Evolutionary conservation across 2,329 filamentous ascomycete species (phyloP), one percentile per base, ranked within the genome.

Genomic region (Arthrobotrys iridis): DNA sequence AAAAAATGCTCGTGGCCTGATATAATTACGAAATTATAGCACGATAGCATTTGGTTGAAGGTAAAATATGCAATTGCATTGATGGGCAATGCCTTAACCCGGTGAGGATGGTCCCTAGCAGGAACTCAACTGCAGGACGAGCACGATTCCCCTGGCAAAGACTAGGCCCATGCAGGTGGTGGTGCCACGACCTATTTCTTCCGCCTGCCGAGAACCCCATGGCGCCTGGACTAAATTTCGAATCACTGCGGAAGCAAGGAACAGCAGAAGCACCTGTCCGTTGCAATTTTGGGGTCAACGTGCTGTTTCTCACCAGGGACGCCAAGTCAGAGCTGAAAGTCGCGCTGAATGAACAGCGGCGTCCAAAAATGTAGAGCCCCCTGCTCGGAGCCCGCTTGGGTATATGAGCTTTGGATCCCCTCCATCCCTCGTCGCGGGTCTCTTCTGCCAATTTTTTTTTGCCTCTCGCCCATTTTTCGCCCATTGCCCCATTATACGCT

Each of bases 151-250:
- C 45, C 57, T 71, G 66, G 46, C 40, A 20, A 66, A 62, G 60
- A 28, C 40, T 41, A 35, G 33, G 52, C 63, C 63, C 63, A 57
- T 66, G 63, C 40, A 46, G 46, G 45, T 35, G 62, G 59, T 72
- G 59, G 70, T 74, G 62, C 70, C 70, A 74, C 70, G 70, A 74
- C 45, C 22, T 48, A 63, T 74, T 74, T 72, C 55, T 60, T 65
- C 60, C 67, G 58, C 50, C 67, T 52, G 67, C 67, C 62, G 62
- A 67, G 55, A 18, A 18, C 68, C 65, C 68, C 50, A 64, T 73
- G 59, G 68, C 68, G 59, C 60, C 50, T 50, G 60, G 37, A 50
- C 48, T 52, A 50, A 72, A 65, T 65, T 63, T 73, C 43, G 59
- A 72, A 22, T 58, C 58, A 40, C 52, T 28, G 30, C 50, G 40